Evolutionary conservation across 495 filamentous ascomycete species (phyloP).

Genomic region (Aspergillus coremiiformis): DNA sequence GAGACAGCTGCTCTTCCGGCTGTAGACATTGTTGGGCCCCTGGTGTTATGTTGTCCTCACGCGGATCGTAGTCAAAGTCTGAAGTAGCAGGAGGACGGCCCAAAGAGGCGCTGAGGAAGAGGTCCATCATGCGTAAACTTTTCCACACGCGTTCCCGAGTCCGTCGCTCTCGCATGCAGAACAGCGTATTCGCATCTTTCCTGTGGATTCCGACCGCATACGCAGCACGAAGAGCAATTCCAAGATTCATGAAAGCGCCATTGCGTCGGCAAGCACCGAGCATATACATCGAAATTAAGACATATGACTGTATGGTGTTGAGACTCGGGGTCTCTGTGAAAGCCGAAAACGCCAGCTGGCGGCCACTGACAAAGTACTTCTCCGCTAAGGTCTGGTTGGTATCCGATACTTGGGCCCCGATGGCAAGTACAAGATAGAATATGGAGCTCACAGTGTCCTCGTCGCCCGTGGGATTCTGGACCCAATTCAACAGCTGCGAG

Average conservation of each 20-base stretch:
- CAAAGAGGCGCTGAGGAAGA: conserved; percentile 54
- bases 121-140: conserved; percentile 52
- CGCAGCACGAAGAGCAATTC: conserved; percentile 50
- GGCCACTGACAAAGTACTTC: conserved; percentile 49
- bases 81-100: conserved; percentile 54
- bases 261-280: conserved; percentile 54
- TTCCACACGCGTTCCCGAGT: conserved; percentile 55
- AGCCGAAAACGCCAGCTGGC: conserved; percentile 45
- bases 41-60: conserved; percentile 18
- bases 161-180: conserved; percentile 41
- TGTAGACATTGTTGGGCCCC: conserved; percentile 19
- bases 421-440: conserved; percentile 53
- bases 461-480: conserved; percentile 35
- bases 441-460: conserved; percentile 45
- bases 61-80: conserved; percentile 50
- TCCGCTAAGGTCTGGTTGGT: conserved; percentile 36
- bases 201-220: conserved; percentile 55
- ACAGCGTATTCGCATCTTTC: conserved; percentile 53
- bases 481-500: conserved; percentile 33
- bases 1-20: conserved; percentile 28
- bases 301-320: conserved; percentile 51
- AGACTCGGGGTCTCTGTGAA: conserved; percentile 51
- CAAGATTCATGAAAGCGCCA: conserved; percentile 48
- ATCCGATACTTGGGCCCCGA: conserved; percentile 51
- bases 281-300: conserved; percentile 54